phyloP scores from a whole-genome alignment of 2,329 filamentous ascomycete genomes.

The Rutstroemia sp. region DNA sequence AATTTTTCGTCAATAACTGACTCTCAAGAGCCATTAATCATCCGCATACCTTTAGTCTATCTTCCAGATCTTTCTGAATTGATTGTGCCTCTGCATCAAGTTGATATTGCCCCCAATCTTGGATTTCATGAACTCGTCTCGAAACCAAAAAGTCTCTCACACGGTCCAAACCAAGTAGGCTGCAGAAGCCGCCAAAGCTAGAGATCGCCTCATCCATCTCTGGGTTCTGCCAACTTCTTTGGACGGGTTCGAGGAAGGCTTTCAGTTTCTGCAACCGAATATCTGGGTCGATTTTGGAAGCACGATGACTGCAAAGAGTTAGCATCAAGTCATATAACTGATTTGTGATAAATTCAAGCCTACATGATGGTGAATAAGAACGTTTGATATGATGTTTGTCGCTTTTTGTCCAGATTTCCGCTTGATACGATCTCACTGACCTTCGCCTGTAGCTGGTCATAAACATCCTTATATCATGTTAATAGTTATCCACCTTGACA shows the following conservation, averaged over 20 bases:
- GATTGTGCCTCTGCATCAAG: slow-evolving; percentile 74
- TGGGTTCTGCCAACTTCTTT: slow-evolving; percentile 69
- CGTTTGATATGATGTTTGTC: slow-evolving; percentile 77
- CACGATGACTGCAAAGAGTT: slow-evolving; percentile 59
- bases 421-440: slow-evolving; percentile 73
- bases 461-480: slow-evolving; percentile 52
- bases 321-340: background rate
- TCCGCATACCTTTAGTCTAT: slow-evolving; percentile 55
- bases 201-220: slow-evolving; percentile 61
- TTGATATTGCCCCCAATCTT: slow-evolving; percentile 73
- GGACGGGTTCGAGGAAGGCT: slow-evolving; percentile 76
- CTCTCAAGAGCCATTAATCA: background rate
- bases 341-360: slow-evolving; percentile 20
- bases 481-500: background rate
- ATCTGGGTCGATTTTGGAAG: slow-evolving; percentile 64
- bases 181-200: slow-evolving; percentile 72
- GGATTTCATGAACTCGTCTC: slow-evolving; percentile 64
- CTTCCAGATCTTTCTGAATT: slow-evolving; percentile 71
- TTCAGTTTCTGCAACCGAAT: slow-evolving; percentile 64
- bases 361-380: slow-evolving; percentile 90
- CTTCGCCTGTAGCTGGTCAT: slow-evolving; percentile 76
- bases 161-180: slow-evolving; percentile 69
- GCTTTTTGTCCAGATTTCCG: slow-evolving; percentile 69
- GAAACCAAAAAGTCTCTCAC: slow-evolving; percentile 72
- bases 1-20: background rate